Evolutionary conservation across 1,139 yeast genomes (phyloP), one percentile per base, ranked within the genome.

Genomic region (Geotrichum armillariae): DNA sequence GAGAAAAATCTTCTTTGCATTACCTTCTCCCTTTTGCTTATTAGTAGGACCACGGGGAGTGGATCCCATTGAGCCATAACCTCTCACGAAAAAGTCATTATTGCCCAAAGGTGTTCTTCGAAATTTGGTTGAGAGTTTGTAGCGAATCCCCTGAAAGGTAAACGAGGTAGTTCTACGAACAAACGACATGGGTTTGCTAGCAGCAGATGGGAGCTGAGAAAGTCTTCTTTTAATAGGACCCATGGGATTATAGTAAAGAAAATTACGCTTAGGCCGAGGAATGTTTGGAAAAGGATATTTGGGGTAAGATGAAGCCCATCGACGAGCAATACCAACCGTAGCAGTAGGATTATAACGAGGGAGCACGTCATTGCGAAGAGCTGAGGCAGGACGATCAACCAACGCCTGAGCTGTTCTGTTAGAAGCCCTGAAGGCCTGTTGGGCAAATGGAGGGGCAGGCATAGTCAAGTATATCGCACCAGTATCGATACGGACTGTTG

Each of bases 251-350:
- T 80, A 80, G 63, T 80, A 80, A 47, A 79, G 70, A 3, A 77
- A 76, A 53, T 76, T 79, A 54, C 86, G 67, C 64, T 79, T 80
- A 5, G 88, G 86, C 55, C 86, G 71, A 1, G 88, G 86, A 48
- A 82, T 79, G 54, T 73, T 72, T 1, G 87, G 85, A 59, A 82
- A 79, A 21, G 71, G 74, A 58, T 78, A 77, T 55, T 52, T 55
- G 47, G 49, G 46, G n/a, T 34, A 35, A 7, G 41, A 41, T 20
- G 43, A 38, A 6, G 47, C 44, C 44, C 39, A 27, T 27, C 47
- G 27, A 9, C 41, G 39, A 31, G 47, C 46, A 9, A 42, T 36
- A 23, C 51, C 47, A 11, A 32, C 39, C 3, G 47, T 25, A 12
- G 51, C 23, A 17, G 43, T 17, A 27, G 40, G 41, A 9, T 23